Conservation (phyloP, 1,284 basidiomycete genomes). For the Apiotrichum akiyoshidainum region DNA sequence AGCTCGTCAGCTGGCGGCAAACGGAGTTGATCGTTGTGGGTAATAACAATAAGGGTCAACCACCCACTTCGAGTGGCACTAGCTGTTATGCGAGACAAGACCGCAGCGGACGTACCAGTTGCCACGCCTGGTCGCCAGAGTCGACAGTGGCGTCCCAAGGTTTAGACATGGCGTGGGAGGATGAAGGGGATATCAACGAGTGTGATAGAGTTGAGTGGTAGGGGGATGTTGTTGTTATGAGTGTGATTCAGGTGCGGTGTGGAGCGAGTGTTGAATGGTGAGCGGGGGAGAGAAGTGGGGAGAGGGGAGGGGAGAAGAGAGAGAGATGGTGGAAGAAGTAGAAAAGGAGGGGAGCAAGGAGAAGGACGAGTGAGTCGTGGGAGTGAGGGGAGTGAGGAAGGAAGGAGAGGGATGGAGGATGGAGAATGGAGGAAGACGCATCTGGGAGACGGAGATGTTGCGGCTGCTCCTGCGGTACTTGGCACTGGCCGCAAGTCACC, state of each 20-base stretch:
- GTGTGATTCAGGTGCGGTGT: not conserved
- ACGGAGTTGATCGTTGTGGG: too few relatives aligned
- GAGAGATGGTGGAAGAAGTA: not conserved
- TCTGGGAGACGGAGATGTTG: not conserved
- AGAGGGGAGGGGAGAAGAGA: not conserved
- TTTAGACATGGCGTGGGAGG: not conserved
- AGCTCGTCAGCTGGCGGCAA: not conserved
- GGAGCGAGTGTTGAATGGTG: not conserved
- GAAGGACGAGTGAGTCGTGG: not conserved
- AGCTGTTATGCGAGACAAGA: not conserved
- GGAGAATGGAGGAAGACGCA: not conserved
- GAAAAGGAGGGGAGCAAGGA: not conserved
- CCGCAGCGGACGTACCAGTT: conserved; percentile 3
- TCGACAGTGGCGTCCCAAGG: not conserved
- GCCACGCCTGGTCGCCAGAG: conserved; percentile 8
- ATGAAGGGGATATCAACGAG: not conserved
- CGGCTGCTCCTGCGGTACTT: too few relatives aligned
- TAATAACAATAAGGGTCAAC: too few relatives aligned
- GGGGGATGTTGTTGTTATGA: not conserved
- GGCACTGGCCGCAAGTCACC: too few relatives aligned
- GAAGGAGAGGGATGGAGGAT: too few relatives aligned
- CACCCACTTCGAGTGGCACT: too few relatives aligned
- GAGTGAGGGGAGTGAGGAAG: too few relatives aligned
- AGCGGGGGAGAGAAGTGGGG: not conserved
- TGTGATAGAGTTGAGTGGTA: too few relatives aligned